Conservation (phyloP, 2,329 filamentous ascomycete genomes). For the Fusarium tjaetaba region DNA sequence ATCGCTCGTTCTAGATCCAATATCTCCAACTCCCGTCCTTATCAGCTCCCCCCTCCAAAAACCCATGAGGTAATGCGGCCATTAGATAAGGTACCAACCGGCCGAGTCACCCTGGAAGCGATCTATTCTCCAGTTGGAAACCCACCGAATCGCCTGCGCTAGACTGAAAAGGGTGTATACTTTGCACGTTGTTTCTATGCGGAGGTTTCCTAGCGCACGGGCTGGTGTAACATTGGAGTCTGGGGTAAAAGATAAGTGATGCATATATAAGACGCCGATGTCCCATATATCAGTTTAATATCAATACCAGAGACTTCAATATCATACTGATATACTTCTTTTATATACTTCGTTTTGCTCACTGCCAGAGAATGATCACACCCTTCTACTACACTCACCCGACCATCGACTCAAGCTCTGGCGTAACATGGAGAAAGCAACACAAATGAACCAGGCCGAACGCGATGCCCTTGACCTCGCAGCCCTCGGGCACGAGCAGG, state of each 20-base stretch:
- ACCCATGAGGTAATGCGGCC: constrained; percentile 2
- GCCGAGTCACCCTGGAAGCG: not conserved
- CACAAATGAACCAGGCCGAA: constrained; percentile 36
- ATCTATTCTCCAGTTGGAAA: constrained; percentile 9
- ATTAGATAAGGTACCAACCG: constrained; percentile 3
- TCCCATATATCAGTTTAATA: not conserved
- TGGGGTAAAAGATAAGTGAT: constrained; percentile 28
- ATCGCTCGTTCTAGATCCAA: not conserved
- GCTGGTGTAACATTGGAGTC: not conserved
- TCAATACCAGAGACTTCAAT: not conserved
- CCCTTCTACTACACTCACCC: not conserved
- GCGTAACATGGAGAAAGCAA: constrained; percentile 36
- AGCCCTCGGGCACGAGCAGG: constrained; percentile 51
- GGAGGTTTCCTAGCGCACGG: constrained; percentile 15
- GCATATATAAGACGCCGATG: constrained; percentile 17
- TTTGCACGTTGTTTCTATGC: constrained; percentile 17
- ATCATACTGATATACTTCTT: not conserved
- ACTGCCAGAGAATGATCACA: constrained; percentile 36
- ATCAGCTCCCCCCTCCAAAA: not conserved
- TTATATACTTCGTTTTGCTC: not conserved
- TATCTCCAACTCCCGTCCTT: not conserved
- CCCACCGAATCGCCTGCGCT: constrained; percentile 11
- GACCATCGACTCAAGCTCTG: constrained; percentile 34
- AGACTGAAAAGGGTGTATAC: constrained; percentile 27
- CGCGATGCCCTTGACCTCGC: constrained; percentile 48